Evolutionary conservation across 495 filamentous ascomycete species (phyloP).

Genomic region (Talaromyces borbonicus): DNA sequence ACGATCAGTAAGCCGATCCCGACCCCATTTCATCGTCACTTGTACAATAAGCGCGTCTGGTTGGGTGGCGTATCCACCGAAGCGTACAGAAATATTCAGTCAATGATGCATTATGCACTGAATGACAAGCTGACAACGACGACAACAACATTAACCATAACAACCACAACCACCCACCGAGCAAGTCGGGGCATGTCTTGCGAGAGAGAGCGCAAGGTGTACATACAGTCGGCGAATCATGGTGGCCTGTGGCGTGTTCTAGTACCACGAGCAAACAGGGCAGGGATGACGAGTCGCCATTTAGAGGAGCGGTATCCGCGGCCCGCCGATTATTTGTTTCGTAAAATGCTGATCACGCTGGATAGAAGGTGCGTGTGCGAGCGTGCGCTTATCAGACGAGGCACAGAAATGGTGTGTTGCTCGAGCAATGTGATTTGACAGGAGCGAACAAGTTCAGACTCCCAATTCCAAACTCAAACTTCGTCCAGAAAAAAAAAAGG

Average conservation of each 20-base stretch:
- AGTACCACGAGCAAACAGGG: conserved; percentile 4
- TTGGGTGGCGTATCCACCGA: background rate
- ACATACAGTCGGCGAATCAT: conserved; percentile 7
- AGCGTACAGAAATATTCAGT: background rate
- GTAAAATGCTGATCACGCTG: background rate
- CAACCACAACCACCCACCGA: too few relatives aligned
- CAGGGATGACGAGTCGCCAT: background rate
- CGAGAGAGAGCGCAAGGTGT: conserved; percentile 4
- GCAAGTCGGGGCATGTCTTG: too few relatives aligned
- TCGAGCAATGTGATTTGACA: background rate
- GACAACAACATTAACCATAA: background rate
- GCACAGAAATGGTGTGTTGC: background rate
- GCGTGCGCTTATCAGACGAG: background rate
- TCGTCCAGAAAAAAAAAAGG: too few relatives aligned
- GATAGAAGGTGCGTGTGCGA: background rate
- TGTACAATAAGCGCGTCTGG: background rate
- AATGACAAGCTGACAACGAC: background rate
- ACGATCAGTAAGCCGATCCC: background rate
- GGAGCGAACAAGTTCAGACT: background rate
- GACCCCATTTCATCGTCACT: background rate
- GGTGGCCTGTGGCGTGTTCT: background rate
- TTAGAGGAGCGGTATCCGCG: conserved; percentile 7
- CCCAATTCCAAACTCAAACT: too few relatives aligned
- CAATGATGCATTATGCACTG: background rate
- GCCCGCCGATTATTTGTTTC: conserved; percentile 2